Evolutionary conservation across 176 grass and related monocot genomes (phyloP).

Genomic region (Hordeum vulgare): DNA sequence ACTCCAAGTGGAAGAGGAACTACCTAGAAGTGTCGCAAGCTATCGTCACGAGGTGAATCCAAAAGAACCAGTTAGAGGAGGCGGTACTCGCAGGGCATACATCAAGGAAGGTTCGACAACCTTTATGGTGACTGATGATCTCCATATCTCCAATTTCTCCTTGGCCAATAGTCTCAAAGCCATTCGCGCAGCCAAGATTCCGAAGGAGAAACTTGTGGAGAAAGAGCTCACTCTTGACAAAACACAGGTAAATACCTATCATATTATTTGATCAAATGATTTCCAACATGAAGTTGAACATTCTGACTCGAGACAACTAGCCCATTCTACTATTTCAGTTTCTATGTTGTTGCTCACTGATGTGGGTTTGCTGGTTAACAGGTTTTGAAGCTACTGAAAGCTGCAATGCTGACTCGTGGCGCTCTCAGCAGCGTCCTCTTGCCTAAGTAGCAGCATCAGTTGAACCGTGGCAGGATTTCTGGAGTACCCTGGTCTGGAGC

Average conservation of each 20-base stretch:
- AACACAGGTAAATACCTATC: background rate
- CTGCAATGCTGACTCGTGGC: background rate
- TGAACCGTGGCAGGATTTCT: background rate
- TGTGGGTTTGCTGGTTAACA: background rate
- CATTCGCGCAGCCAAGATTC: background rate
- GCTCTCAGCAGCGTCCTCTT: slow-evolving; percentile 1
- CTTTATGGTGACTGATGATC: background rate
- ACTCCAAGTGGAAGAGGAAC: background rate
- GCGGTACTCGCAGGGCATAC: background rate
- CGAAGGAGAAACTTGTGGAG: background rate
- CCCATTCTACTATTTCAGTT: background rate
- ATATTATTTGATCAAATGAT: background rate
- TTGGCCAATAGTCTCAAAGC: background rate
- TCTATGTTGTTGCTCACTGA: background rate
- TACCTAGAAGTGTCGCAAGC: background rate
- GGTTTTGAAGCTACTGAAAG: background rate
- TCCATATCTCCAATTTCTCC: background rate
- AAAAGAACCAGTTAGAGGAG: background rate
- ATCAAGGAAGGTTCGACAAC: background rate
- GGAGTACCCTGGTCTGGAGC: too few relatives aligned
- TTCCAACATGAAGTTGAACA: background rate
- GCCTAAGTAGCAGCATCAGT: background rate
- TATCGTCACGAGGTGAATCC: background rate
- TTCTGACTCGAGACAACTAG: background rate
- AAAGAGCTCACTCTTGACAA: background rate